Evolutionary conservation across 1,284 basidiomycete genomes (phyloP).

Genomic region (Trametes versicolor): DNA sequence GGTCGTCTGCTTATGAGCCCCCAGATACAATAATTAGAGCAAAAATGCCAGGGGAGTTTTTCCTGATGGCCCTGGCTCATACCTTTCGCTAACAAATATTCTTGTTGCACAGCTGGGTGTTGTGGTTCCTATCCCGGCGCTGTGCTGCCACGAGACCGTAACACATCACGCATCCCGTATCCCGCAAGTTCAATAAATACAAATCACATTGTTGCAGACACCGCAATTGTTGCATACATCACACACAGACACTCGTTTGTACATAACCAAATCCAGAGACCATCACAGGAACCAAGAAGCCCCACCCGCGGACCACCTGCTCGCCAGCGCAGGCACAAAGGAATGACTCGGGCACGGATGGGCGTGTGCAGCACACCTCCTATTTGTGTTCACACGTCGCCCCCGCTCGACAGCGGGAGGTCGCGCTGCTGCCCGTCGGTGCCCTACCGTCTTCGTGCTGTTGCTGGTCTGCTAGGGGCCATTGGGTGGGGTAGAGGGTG

Average conservation of each 20-base stretch:
- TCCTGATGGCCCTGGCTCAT: too few relatives aligned
- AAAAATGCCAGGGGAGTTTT: background rate
- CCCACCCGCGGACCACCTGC: background rate
- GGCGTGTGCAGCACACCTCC: background rate
- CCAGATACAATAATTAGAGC: background rate
- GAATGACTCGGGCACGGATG: background rate
- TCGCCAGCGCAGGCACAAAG: background rate
- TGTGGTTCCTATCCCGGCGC: too few relatives aligned
- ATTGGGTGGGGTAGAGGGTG: background rate
- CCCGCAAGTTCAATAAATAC: too few relatives aligned
- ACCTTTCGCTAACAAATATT: too few relatives aligned
- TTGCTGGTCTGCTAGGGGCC: background rate
- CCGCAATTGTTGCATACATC: too few relatives aligned
- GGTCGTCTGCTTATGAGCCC: background rate
- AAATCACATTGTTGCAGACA: too few relatives aligned
- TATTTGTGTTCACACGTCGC: background rate
- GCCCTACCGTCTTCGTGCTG: slow-evolving; percentile 1
- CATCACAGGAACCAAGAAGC: background rate
- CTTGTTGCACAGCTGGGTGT: too few relatives aligned
- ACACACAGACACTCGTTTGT: background rate
- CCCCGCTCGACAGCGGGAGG: slow-evolving; percentile 2
- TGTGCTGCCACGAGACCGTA: too few relatives aligned
- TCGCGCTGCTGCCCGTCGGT: background rate
- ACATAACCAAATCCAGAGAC: background rate
- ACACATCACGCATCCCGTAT: too few relatives aligned